phyloP scores from a whole-genome alignment of 2,329 filamentous ascomycete species.

The Fusarium sp. region DNA sequence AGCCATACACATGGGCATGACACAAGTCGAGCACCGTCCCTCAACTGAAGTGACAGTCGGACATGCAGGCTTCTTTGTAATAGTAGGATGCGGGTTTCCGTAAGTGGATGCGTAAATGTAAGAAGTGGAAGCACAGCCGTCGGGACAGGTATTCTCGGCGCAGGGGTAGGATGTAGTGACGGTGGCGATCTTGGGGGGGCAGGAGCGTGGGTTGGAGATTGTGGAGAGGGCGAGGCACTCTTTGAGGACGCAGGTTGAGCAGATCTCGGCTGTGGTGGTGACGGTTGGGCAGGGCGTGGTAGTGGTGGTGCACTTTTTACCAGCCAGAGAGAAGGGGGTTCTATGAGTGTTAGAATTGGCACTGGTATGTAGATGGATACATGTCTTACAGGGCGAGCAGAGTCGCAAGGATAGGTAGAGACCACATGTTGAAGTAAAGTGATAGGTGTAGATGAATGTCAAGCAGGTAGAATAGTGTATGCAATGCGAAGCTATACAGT shows the following conservation, averaged over 20 bases:
- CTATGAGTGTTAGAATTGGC: constrained; percentile 20
- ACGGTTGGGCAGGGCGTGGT: constrained; percentile 49
- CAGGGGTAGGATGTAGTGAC: constrained; percentile 42
- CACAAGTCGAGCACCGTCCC: constrained; percentile 51
- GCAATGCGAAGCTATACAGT: background rate
- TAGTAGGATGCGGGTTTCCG: constrained; percentile 13
- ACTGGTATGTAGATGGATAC: background rate
- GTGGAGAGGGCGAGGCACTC: constrained; percentile 48
- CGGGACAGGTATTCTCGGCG: constrained; percentile 33
- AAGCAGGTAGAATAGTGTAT: background rate
- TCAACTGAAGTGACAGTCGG: constrained; percentile 50
- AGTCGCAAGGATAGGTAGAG: constrained; percentile 6
- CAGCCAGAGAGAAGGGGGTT: constrained; percentile 7
- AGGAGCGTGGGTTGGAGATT: constrained; percentile 47
- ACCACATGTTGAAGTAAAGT: constrained; percentile 25
- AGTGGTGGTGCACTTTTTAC: background rate
- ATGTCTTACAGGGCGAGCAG: constrained; percentile 18
- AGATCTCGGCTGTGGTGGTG: constrained; percentile 48
- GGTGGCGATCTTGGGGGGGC: constrained; percentile 46
- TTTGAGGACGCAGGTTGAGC: constrained; percentile 49
- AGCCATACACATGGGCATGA: constrained; percentile 46
- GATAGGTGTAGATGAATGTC: background rate
- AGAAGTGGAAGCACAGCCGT: constrained; percentile 38
- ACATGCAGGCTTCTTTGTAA: constrained; percentile 36
- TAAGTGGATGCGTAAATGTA: constrained; percentile 39